A percentile compares a stretch with the other conserved stretches of the same genome.
Evolutionary conservation across 805 yeast species (phyloP).

Genomic region (Kodamaea lidongshanica): DNA sequence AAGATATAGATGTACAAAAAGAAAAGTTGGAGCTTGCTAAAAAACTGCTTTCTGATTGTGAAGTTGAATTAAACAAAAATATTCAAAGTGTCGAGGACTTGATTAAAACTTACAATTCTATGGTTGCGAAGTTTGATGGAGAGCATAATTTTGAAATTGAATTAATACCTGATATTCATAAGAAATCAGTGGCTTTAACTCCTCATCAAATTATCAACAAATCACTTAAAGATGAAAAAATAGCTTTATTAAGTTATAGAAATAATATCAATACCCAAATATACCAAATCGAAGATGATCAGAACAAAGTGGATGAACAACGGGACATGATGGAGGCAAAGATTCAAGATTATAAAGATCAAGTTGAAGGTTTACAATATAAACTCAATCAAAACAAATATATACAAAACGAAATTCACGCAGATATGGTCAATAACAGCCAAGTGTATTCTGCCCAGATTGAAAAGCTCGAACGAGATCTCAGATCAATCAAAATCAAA

Average conservation of each 20-base stretch:
- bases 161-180: constrained; percentile 15
- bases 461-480: constrained; percentile 56
- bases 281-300: constrained; percentile 51
- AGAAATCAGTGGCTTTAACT: constrained; percentile 9
- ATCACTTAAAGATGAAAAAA: constrained; percentile 42
- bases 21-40: constrained; percentile 42
- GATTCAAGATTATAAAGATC: constrained; percentile 51
- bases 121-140: constrained; percentile 44
- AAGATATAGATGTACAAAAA: constrained; percentile 42
- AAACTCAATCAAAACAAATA: constrained; percentile 46
- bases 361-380: constrained; percentile 52
- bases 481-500: constrained; percentile 42
- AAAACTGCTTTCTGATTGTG: constrained; percentile 43
- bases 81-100: constrained; percentile 47
- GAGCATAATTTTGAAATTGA: constrained; percentile 36
- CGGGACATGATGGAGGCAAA: constrained; percentile 52
- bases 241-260: constrained; percentile 25
- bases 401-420: constrained; percentile 51
- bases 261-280: constrained; percentile 36
- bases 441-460: constrained; percentile 55
- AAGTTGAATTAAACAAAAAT: constrained; percentile 42
- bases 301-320: constrained; percentile 50
- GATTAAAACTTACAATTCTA: constrained; percentile 51
- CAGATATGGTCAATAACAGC: constrained; percentile 47
- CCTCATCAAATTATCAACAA: constrained; percentile 38